phyloP scores from a whole-genome alignment of 192 early-diverging fungal genomes.

The Podila epigama region DNA sequence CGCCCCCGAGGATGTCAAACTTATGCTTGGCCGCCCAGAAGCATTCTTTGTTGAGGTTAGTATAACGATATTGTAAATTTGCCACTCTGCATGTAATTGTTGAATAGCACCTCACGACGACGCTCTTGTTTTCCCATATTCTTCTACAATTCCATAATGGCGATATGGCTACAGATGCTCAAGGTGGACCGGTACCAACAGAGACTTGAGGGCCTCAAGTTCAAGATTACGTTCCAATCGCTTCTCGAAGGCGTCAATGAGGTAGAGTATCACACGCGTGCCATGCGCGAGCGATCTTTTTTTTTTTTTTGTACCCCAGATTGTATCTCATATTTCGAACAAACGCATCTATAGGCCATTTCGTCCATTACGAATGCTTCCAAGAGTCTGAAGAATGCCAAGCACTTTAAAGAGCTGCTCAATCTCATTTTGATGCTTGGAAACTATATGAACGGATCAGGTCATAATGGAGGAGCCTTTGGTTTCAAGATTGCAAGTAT shows the following conservation, averaged over 20 bases:
- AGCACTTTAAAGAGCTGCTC: slow-evolving; percentile 75
- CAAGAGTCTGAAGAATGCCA: slow-evolving; percentile 70
- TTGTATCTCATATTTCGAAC: too few species aligned
- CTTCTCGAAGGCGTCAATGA: slow-evolving; percentile 65
- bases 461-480: slow-evolving; percentile 85
- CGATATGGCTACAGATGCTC: slow-evolving; percentile 64
- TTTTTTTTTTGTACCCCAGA: background rate
- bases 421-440: slow-evolving; percentile 79
- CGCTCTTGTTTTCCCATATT: too few species aligned
- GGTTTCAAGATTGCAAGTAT: slow-evolving; percentile 85
- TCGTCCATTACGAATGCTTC: slow-evolving; percentile 70
- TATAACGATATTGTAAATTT: background rate
- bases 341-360: slow-evolving; percentile 58
- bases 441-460: slow-evolving; percentile 84
- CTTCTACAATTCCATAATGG: too few species aligned
- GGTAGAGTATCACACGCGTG: slow-evolving; percentile 38
- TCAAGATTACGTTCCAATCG: slow-evolving; percentile 71
- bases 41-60: slow-evolving; percentile 73
- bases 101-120: too few species aligned
- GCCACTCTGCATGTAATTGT: too few species aligned
- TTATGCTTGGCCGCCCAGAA: slow-evolving; percentile 69
- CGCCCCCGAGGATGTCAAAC: slow-evolving; percentile 67
- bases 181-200: slow-evolving; percentile 83
- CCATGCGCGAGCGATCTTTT: background rate
- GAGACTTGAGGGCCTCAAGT: slow-evolving; percentile 71